Evolutionary conservation across 1,284 basidiomycete species (phyloP), one percentile per base, ranked within the genome.

Genomic region (Puccinia hordei): DNA sequence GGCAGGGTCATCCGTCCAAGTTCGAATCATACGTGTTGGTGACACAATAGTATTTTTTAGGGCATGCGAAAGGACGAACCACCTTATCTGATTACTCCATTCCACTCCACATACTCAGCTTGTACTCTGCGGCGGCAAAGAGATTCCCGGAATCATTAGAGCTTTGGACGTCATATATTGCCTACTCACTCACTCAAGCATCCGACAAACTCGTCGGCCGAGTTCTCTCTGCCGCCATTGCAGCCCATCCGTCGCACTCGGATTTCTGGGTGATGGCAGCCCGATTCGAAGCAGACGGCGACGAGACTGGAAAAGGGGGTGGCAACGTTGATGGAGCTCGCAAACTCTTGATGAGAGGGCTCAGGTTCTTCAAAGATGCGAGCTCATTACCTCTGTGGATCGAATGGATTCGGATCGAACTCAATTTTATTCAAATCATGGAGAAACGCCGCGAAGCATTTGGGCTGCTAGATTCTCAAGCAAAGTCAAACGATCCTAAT

Each of bases 1-100:
- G 10, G n/a, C 10, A 55, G 17, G 6, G 15, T 49, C 38, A 51
- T n/a, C 49, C 38, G 12, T 41, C 53, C 4, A 41, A 38, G 12
- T 22, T 33, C 27, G n/a, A 3, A 1, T 51, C 0, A 46, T 72
- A 3, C 3, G 53, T 46, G 4, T 22, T n/a, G 27, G 19, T 69
- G 30, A 68, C 6, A 59, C 35, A 24, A 71, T 35, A 22, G 4
- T 24, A 19, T 53, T 66, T 44, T 55, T 53, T 68, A 77, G 74
- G 61, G 10, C 63, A 82, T 57, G 69, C 68, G 41, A 79, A 81
- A 61, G 65, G 81, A 33, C 81, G 82, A 24, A 82, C 81, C 33
- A 82, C 83, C 6, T 80, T 84, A 30, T 84, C 84, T 44, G 84
- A 84, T 81, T 83, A 84, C 76, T 84, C 84, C 33, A 84, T 85